phyloP scores from a whole-genome alignment of 2,329 filamentous ascomycete genomes.

The Colletotrichum sp. region DNA sequence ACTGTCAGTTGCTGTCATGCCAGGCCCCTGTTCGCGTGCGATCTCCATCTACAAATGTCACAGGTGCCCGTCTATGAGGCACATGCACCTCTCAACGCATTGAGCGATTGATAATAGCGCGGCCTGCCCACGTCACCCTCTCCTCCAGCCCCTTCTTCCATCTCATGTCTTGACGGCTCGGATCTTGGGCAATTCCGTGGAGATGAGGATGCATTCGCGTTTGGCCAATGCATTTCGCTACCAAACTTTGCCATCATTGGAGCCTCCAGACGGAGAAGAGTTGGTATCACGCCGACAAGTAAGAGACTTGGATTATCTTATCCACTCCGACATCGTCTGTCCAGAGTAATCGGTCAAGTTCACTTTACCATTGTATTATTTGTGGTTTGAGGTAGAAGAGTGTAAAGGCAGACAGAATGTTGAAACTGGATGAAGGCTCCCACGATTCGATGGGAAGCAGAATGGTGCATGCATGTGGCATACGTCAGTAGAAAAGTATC shows the following conservation, averaged over 20 bases:
- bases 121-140: neutral
- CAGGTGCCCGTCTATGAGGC: constrained; percentile 7
- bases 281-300: neutral
- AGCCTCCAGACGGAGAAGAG: neutral
- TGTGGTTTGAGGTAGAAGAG: neutral
- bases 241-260: neutral
- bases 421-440: neutral
- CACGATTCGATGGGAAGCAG: neutral
- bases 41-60: constrained; percentile 3
- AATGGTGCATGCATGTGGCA: neutral
- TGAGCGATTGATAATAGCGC: neutral
- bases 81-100: constrained; percentile 3
- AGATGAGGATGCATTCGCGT: neutral
- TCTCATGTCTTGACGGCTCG: neutral
- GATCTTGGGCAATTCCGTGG: neutral
- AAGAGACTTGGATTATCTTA: neutral
- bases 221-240: neutral
- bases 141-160: neutral
- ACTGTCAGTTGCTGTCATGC: neutral
- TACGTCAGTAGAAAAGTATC: neutral
- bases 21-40: neutral
- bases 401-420: neutral
- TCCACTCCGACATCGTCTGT: neutral
- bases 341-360: neutral
- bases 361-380: neutral